Conservation (phyloP, 2,329 filamentous ascomycete species). For the Beauveria rudraprayagi region DNA sequence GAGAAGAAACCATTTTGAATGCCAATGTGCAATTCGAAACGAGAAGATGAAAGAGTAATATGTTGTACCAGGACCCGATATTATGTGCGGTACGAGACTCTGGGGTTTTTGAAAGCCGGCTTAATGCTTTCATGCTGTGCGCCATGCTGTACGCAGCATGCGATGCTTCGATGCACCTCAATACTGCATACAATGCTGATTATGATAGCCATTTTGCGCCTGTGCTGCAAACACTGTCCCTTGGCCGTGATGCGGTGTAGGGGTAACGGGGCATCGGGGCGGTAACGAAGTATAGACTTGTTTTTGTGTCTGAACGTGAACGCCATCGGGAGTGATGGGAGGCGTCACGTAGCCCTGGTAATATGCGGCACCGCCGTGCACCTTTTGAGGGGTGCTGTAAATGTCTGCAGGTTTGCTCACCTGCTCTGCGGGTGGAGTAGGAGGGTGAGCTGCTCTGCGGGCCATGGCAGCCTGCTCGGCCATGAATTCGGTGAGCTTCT, state of each 20-base stretch:
- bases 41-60: neutral
- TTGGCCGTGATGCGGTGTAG: slow-evolving; percentile 44
- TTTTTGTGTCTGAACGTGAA: slow-evolving; percentile 39
- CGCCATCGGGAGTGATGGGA: slow-evolving; percentile 73
- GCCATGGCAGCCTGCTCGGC: slow-evolving; percentile 50
- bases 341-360: slow-evolving; percentile 75
- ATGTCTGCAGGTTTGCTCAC: slow-evolving; percentile 48
- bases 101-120: neutral
- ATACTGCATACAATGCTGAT: slow-evolving; percentile 35
- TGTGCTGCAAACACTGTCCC: slow-evolving; percentile 25
- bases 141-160: neutral
- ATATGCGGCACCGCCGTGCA: slow-evolving; percentile 52
- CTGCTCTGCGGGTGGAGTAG: slow-evolving; percentile 49
- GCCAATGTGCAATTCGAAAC: slow-evolving; percentile 15
- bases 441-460: slow-evolving; percentile 42
- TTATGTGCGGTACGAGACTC: slow-evolving; percentile 10
- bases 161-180: slow-evolving; percentile 21
- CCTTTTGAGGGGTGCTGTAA: slow-evolving; percentile 75
- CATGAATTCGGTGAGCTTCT: slow-evolving; percentile 50
- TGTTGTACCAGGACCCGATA: slow-evolving; percentile 7
- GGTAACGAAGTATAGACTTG: slow-evolving; percentile 37
- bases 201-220: slow-evolving; percentile 31
- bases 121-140: neutral
- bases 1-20: slow-evolving; percentile 26
- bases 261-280: slow-evolving; percentile 54